Percentiles rank a stretch among this genome's conserved stretches.
phyloP scores from a whole-genome alignment of 1,139 yeast species.

The Hanseniaspora uvarum region DNA sequence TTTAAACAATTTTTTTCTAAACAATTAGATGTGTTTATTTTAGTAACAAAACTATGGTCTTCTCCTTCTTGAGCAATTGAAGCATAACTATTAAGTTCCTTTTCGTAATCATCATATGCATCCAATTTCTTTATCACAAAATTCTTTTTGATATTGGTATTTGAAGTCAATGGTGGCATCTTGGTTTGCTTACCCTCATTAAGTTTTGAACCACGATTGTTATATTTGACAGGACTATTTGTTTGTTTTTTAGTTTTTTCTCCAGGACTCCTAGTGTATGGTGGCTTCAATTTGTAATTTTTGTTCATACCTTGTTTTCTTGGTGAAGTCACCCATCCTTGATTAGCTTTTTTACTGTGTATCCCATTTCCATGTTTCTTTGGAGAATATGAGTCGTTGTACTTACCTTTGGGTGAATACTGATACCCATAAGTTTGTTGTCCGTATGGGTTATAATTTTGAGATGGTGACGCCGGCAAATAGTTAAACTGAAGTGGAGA shows the following conservation, averaged over 20 bases:
- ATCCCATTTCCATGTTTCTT: background rate
- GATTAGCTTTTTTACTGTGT: background rate
- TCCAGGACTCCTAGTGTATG: background rate
- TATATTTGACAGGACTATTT: background rate
- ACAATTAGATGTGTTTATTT: slow-evolving; percentile 8
- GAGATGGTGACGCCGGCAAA: background rate
- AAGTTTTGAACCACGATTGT: background rate
- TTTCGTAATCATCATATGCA: background rate
- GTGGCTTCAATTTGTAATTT: background rate
- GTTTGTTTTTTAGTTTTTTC: background rate
- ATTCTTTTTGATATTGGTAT: slow-evolving; percentile 12
- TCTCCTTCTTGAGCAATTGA: background rate
- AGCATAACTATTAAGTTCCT: background rate
- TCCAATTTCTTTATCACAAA: background rate
- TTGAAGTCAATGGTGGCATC: slow-evolving; percentile 8
- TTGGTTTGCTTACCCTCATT: background rate
- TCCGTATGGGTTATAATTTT: background rate
- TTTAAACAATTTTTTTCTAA: background rate
- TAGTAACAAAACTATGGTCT: background rate
- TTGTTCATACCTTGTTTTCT: background rate
- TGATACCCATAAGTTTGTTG: background rate
- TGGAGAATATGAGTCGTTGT: background rate
- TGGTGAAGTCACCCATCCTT: slow-evolving; percentile 1
- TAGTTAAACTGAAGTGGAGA: slow-evolving; percentile 4
- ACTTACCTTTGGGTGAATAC: background rate